Base-by-base conservation (phyloP, 176 grass and related monocot genomes). In the Pontederia paniculata region DNA sequence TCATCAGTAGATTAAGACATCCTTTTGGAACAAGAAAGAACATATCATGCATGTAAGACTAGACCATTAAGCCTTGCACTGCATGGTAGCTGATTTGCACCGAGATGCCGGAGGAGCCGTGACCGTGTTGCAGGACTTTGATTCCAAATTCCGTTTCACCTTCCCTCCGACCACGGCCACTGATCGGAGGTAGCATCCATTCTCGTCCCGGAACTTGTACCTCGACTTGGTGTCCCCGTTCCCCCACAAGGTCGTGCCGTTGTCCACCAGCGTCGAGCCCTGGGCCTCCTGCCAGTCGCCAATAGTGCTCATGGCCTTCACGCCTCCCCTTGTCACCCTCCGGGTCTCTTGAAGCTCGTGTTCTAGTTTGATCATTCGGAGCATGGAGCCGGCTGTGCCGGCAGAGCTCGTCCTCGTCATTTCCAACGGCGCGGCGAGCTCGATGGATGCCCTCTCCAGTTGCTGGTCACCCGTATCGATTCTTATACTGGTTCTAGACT, bases 251-350 rank as follows among this genome's bases (percentile, higher is more conserved):
- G 21, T 19, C 42, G 44, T 46, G 3, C 23, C 44, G 5, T 16
- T 48, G 23, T 19, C 14, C 48, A 52, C 18, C 16, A 66, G 8
- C 21, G 46, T 25, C 13, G 63, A 50, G 23, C 63, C 63, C 23
- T 52, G 47, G 6, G 63, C 63, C 22, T 66, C 63, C 63, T 66
- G 63, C 23, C 63, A 23, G 48, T 66, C 63, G 8, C 47, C 51
- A 21, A 66, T 46, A 46, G 63, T 66, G 47, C 47, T 66, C 13
- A 48, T 66, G 47, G 21, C 23, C 63, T 31, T 19, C 14, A 23
- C 46, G 16, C 51, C 47, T 11, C 63, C 63, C 23, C 51, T 25
- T 13, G 12, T 66, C 14, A 66, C 21, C 15, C 20, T 66, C 25
- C 37, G 16, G 15, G 14, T 23, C 48, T 66, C 47, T n/a, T 17